Conservation (phyloP, 106 monocot genomes). For the Xerophyta viscosa region DNA sequence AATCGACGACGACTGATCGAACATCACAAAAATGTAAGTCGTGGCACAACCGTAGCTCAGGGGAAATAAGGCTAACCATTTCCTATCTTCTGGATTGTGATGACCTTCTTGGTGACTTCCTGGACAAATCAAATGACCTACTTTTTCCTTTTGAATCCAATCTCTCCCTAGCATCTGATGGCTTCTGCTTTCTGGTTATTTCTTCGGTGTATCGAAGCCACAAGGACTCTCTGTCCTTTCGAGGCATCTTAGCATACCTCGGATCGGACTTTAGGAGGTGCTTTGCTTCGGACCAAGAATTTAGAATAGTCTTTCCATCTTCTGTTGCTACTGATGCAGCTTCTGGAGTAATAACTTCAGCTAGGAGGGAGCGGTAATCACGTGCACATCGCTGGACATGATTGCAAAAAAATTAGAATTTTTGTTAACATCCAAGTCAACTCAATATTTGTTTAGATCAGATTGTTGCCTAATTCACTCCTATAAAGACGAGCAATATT, state of each 20-base stretch:
- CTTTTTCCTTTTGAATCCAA: conserved; percentile 28
- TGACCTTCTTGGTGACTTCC: conserved; percentile 15
- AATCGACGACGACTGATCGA: no score
- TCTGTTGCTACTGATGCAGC: conserved; percentile 23
- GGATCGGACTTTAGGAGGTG: conserved; percentile 50
- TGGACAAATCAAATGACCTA: conserved; percentile 1
- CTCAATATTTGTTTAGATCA: no score
- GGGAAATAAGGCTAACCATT: no score
- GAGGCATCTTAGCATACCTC: conserved; percentile 70
- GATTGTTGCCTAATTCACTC: no score
- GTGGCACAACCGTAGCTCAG: no score
- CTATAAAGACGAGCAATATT: no score
- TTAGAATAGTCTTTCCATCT: conserved; percentile 54
- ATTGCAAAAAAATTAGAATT: neutral
- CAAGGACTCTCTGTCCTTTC: conserved; percentile 72
- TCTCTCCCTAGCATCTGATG: conserved; percentile 34
- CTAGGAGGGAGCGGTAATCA: conserved; percentile 46
- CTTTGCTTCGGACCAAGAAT: conserved; percentile 86
- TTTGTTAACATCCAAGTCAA: no score
- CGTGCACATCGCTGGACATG: conserved; percentile 61
- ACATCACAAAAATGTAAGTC: no score
- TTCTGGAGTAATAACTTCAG: conserved; percentile 64
- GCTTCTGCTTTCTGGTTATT: conserved; percentile 33
- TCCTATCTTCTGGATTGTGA: no score
- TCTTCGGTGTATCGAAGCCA: conserved; percentile 62